Base-by-base conservation (phyloP, 257 asterid genomes). In the Avicennia marina region DNA sequence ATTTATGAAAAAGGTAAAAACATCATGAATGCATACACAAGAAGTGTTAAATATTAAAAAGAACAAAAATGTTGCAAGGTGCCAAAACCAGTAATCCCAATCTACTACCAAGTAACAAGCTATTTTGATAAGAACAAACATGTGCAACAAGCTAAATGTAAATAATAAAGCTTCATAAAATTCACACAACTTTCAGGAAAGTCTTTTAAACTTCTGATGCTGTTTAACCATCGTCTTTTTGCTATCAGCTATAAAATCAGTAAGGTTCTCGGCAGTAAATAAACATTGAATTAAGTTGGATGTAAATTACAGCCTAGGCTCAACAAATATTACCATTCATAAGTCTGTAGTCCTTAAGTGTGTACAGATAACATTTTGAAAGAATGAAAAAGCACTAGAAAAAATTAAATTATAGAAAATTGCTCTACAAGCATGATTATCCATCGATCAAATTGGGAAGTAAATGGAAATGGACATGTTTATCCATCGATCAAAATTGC, bases 41-140 rank as follows among this genome's bases (percentile, higher is more conserved):
- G n/a, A n/a, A n/a, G n/a, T n/a, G n/a, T n/a, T n/a, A n/a, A n/a
- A n/a, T n/a, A n/a, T n/a, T n/a, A n/a, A n/a, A n/a, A n/a, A n/a
- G 22, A 42, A 39, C 32, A 68, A 31, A 43, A 19, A 45, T 54
- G 39, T 31, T 26, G 27, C n/a, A 38, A 38, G 17, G 68, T 29
- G 47, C 50, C 41, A 61, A 49, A 31, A 44, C 68, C 21, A 54
- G 16, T 13, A 50, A 56, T 49, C 2, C 43, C 5, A 19, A 47
- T 31, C 2, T 13, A 34, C 29, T 26, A 11, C 26, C 20, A 57
- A 21, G 49, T n/a, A 25, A 38, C 24, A 36, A 17, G 8, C 21
- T 44, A 49, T 13, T 49, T 19, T 33, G 60, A 38, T 39, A 31
- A 1, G 5, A 7, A 42, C n/a, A 20, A 13, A 20, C 27, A 40